Percentiles rank a stretch among this genome's conserved stretches.
Conservation (phyloP, 2,329 filamentous ascomycete species). For the Ophiostoma perfectum region DNA sequence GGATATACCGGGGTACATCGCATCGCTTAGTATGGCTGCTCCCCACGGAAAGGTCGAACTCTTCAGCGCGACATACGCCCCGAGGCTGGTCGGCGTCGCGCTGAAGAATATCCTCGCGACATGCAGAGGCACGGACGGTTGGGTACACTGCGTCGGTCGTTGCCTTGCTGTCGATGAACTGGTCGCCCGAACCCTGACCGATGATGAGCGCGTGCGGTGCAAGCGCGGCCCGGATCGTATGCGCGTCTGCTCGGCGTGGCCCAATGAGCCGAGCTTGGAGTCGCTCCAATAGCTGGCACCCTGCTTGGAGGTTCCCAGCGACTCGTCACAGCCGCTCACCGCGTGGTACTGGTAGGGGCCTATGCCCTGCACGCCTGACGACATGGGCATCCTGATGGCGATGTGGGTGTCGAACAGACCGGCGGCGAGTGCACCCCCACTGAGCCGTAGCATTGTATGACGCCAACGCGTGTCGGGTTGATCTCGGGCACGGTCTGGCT, state of each 20-base stretch:
- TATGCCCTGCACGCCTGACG: constrained; percentile 50
- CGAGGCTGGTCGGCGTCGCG: constrained; percentile 36
- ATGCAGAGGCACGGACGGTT: constrained; percentile 44
- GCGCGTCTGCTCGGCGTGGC: constrained; percentile 39
- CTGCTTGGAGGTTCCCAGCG: constrained; percentile 46
- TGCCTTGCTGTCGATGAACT: constrained; percentile 45
- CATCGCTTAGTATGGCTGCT: background rate
- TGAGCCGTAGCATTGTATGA: background rate
- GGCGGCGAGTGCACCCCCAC: background rate
- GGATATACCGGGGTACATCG: background rate
- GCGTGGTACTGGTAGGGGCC: constrained; percentile 48
- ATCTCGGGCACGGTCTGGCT: background rate
- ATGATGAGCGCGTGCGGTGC: constrained; percentile 33
- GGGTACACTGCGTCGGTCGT: constrained; percentile 48
- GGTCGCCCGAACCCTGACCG: constrained; percentile 49
- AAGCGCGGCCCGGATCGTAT: background rate
- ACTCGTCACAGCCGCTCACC: constrained; percentile 43
- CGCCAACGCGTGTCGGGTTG: background rate
- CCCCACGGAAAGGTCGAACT: constrained; percentile 1
- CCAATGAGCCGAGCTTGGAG: constrained; percentile 46
- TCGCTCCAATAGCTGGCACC: constrained; percentile 54
- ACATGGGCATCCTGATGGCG: constrained; percentile 52
- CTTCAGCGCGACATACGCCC: background rate
- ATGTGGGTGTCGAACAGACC: constrained; percentile 40
- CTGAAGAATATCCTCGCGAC: constrained; percentile 45